These are phyloP conservation scores for Rhypophila decipiens DNA, from an alignment of 495 filamentous ascomycete genomes.

Conservation along the genomic window DNA sequence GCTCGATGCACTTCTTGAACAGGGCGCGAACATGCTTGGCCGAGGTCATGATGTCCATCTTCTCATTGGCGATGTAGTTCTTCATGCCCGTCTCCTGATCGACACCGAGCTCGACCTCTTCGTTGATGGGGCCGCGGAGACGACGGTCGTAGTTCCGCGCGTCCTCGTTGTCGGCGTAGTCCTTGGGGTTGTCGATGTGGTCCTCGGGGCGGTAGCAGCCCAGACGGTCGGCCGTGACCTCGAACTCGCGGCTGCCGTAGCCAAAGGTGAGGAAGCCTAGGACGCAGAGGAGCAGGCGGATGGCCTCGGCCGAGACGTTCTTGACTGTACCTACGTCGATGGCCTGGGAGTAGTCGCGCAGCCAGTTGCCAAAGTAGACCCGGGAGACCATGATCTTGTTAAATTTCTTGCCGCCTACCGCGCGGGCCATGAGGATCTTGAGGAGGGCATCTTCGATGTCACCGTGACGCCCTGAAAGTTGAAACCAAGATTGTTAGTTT, in stretches of 20 bases:
- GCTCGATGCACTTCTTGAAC: constrained; percentile 62
- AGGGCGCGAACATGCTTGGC: constrained; percentile 66
- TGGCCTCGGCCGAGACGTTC: constrained; percentile 79
- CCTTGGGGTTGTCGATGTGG: constrained; percentile 74
- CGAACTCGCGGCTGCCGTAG: constrained; percentile 86
- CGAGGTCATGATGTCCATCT: constrained; percentile 65
- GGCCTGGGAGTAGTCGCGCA: constrained; percentile 75
- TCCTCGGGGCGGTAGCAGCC: constrained; percentile 86
- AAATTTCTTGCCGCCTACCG: constrained; percentile 78
- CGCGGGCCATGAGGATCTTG: constrained; percentile 64
- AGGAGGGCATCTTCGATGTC: constrained; percentile 91
- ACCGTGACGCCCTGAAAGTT: constrained; percentile 70
- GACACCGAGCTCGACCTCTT: constrained; percentile 68
- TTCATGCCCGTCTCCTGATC: constrained; percentile 78
- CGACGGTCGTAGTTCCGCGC: constrained; percentile 73
- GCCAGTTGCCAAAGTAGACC: constrained; percentile 88
- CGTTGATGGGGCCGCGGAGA: constrained; percentile 76
- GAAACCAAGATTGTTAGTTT: too few relatives aligned
- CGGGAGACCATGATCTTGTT: constrained; percentile 79
- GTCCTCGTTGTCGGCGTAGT: constrained; percentile 81
- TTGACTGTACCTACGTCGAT: constrained; percentile 87
- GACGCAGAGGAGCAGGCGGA: constrained; percentile 68
- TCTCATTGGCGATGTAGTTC: constrained; percentile 84
- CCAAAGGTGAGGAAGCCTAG: constrained; percentile 60
- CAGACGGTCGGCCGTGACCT: constrained; percentile 79